phyloP scores from a whole-genome alignment of 805 yeast species.

The Maudiozyma pseudohumilis region DNA sequence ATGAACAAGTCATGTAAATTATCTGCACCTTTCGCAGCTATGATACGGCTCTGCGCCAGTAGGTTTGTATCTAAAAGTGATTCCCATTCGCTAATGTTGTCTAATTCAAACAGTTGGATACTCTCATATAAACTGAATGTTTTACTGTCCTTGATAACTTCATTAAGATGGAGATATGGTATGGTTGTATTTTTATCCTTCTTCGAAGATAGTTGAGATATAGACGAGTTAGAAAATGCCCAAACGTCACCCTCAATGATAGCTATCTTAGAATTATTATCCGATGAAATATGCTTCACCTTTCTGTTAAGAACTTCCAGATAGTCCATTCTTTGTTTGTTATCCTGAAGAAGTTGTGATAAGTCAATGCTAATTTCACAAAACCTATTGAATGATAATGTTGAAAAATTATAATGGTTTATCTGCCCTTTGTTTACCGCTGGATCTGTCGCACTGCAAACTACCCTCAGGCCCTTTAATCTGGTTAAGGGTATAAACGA shows the following conservation, averaged over 20 bases:
- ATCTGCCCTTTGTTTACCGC: not conserved
- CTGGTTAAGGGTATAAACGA: constrained; percentile 18
- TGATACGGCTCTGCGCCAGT: constrained; percentile 1
- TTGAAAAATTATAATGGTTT: not conserved
- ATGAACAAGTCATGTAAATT: constrained; percentile 6
- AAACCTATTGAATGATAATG: constrained; percentile 3
- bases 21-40: not conserved
- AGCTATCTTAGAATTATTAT: constrained; percentile 1
- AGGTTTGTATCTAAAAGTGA: not conserved
- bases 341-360: too few species aligned
- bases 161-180: constrained; percentile 1
- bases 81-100: not conserved
- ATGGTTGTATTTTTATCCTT: not conserved
- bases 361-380: constrained; percentile 3
- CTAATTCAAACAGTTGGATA: not conserved
- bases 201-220: constrained; percentile 2
- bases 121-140: constrained; percentile 1
- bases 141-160: not conserved
- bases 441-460: constrained; percentile 8
- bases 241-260: constrained; percentile 1
- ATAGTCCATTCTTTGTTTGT: too few species aligned
- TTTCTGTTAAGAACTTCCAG: constrained; percentile 3
- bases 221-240: constrained; percentile 4
- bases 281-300: constrained; percentile 4
- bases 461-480: too few species aligned